Evolutionary conservation across 768 basidiomycete species (phyloP).

Genomic region (Calocybe gangraenosa): DNA sequence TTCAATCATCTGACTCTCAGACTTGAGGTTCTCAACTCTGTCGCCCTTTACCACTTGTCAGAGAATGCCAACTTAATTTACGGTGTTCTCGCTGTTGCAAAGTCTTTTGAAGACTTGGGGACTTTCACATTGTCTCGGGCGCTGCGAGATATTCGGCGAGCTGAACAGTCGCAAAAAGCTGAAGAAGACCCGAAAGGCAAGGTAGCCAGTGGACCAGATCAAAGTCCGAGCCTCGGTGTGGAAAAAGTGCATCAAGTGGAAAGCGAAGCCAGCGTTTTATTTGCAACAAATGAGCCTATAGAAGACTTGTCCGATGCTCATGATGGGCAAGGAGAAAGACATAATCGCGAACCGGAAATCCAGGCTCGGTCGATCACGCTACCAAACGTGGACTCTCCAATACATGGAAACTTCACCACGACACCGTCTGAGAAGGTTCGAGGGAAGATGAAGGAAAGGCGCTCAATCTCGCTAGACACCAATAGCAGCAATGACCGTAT

Average conservation of each 20-base stretch:
- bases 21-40: slow-evolving; percentile 87
- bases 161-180: slow-evolving; percentile 51
- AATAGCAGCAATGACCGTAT: slow-evolving; percentile 57
- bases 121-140: slow-evolving; percentile 88
- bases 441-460: slow-evolving; percentile 85
- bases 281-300: slow-evolving; percentile 14
- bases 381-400: slow-evolving; percentile 36
- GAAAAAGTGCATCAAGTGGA: slow-evolving; percentile 70
- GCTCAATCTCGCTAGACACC: slow-evolving; percentile 49
- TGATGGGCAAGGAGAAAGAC: slow-evolving; percentile 14
- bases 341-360: slow-evolving; percentile 26
- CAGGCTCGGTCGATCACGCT: slow-evolving; percentile 36
- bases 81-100: slow-evolving; percentile 78
- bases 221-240: slow-evolving; percentile 38
- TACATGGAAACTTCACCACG: slow-evolving; percentile 22
- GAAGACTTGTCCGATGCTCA: slow-evolving; percentile 15
- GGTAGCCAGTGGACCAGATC: slow-evolving; percentile 27
- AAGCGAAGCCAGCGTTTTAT: slow-evolving; percentile 37
- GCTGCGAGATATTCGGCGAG: slow-evolving; percentile 78
- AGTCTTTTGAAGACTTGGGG: slow-evolving; percentile 84
- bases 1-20: slow-evolving; percentile 32
- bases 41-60: slow-evolving; percentile 71
- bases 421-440: slow-evolving; percentile 79
- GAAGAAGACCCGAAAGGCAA: slow-evolving; percentile 37
- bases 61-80: slow-evolving; percentile 90